Base-by-base conservation (phyloP, 2,329 filamentous ascomycete genomes). In the Hortaea werneckii region DNA sequence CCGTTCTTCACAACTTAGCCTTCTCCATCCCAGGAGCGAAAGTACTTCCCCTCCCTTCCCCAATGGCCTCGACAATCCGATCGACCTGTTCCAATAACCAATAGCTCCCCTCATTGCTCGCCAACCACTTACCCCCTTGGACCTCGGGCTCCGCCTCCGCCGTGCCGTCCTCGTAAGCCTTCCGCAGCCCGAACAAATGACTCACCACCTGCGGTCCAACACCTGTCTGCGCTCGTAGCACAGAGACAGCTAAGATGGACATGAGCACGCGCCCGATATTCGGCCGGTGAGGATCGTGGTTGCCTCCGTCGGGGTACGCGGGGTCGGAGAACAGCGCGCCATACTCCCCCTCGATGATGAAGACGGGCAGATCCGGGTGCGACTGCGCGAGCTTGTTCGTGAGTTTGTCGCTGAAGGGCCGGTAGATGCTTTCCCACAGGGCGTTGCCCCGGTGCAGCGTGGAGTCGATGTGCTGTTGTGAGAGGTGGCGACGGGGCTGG, bases 201-300 rank as follows among this genome's bases (percentile, higher is more conserved):
- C 82, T 87, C 12, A 84, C 67, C 9, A 94, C 85, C 70, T 92
- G 87, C 1, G 86, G 87, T 0, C 80, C 87, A 0, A 92, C 87
- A 0, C 87, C 87, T 7, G 83, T 85, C 71, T 92, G 87, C 39
- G 86, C 77, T 3, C 87, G 69, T 62, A 94, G 63, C 57, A 85
- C 88, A 5, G 85, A 74, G 29, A 94, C 75, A 0, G 83, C 87
- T 4, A 88, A 73, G 9, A 92, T 65, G 44, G 78, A 83, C 0
- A 86, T 92, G 50, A 87, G 66, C 0, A 85, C 75, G 1, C 87
- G 67, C 0, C 87, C 87, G 0, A 85, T 76, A 12, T 72, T 75
- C 0, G 72, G 73, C n/a, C 30, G 13, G 4, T 47, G n/a, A 20
- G 20, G 20, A 20, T 20, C 20, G 3, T 52, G 47, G 34, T 54